Evolutionary conservation across 129 eudicot genomes (phyloP), one percentile per base, ranked within the genome.

Genomic region (Lactuca saligna): DNA sequence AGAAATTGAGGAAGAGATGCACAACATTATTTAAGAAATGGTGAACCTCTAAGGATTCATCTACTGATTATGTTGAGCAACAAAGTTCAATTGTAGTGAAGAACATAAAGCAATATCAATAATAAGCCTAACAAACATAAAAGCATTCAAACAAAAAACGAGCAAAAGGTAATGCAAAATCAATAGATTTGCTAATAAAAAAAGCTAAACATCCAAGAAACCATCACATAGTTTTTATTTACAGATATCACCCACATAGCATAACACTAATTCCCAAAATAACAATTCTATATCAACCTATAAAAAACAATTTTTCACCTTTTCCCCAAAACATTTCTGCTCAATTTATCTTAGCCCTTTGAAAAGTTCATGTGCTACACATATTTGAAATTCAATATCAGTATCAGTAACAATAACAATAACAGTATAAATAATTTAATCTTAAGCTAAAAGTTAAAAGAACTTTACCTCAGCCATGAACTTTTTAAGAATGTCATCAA

Each of bases 291-390:
- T 2, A 39, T 4, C 44, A 7, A 39, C 6, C n/a, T 46, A 5
- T 3, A 46, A 46, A 44, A 6, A 46, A 11, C 51, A 46, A 25
- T 0, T 25, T 25, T 25, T 12, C 51, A 46, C 1, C 51, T 6
- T 35, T 35, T 2, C 5, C 6, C 38, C 5, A 35, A 35, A 46
- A 13, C 1, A 46, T 3, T 65, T 65, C 57, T 38, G 38, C 2
- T 73, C 29, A 73, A 46, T 73, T 73, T 12, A 73, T 63, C 80
- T 87, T 87, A 1, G 91, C 95, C 75, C 80, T n/a, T 79, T 17
- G 95, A 85, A 31, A 91, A 91, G 75, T 91, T 92, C 97, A 91
- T 87, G 72, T 91, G 91, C 95, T 91, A 91, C 81, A 85, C 10
- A n/a, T n/a, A n/a, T 25, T 56, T 57, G 3, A 55, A 65, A 4